A percentile compares a stretch with the other conserved stretches of the same genome.
Conservation (phyloP, 306 rosid genomes). For the Vigna reflexopilosa region DNA sequence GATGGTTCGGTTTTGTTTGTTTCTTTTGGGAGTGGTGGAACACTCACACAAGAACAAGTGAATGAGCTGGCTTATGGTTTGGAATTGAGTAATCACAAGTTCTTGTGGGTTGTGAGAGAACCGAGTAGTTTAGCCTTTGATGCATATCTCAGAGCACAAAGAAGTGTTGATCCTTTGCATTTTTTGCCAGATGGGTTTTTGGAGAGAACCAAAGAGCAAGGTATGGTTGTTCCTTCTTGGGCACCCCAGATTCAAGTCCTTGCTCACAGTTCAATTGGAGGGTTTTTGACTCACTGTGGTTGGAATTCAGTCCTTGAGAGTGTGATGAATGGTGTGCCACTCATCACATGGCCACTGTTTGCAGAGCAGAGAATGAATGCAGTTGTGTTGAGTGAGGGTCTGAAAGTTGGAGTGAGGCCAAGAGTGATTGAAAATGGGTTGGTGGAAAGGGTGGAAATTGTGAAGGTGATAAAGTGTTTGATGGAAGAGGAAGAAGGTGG, state of each 20-base stretch:
- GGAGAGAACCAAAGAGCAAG: slow-evolving; percentile 40
- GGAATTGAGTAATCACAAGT: slow-evolving; percentile 15
- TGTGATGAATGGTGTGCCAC: slow-evolving; percentile 11
- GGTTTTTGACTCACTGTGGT: slow-evolving; percentile 38
- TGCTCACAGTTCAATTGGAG: slow-evolving; percentile 26
- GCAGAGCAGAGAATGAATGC: slow-evolving; percentile 44
- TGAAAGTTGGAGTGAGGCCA: slow-evolving; percentile 38
- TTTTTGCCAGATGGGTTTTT: slow-evolving; percentile 26
- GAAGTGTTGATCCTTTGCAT: neutral
- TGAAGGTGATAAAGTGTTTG: slow-evolving; percentile 19
- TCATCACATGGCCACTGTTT: slow-evolving; percentile 43
- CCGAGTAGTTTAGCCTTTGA: slow-evolving; percentile 9
- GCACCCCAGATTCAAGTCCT: slow-evolving; percentile 39
- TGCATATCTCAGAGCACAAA: neutral
- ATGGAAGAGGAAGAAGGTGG: slow-evolving; percentile 27
- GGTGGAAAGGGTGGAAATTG: slow-evolving; percentile 20
- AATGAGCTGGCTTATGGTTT: neutral
- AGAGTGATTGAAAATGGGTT: slow-evolving; percentile 10
- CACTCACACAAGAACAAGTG: neutral
- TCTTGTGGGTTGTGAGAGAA: slow-evolving; percentile 14
- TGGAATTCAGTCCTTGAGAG: slow-evolving; percentile 33
- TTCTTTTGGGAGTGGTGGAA: slow-evolving; percentile 45
- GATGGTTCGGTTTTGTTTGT: slow-evolving; percentile 40
- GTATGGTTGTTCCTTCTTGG: slow-evolving; percentile 36
- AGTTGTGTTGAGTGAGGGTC: slow-evolving; percentile 14